phyloP scores from a whole-genome alignment of 2,329 filamentous ascomycete species.

The Thelonectria olida region DNA sequence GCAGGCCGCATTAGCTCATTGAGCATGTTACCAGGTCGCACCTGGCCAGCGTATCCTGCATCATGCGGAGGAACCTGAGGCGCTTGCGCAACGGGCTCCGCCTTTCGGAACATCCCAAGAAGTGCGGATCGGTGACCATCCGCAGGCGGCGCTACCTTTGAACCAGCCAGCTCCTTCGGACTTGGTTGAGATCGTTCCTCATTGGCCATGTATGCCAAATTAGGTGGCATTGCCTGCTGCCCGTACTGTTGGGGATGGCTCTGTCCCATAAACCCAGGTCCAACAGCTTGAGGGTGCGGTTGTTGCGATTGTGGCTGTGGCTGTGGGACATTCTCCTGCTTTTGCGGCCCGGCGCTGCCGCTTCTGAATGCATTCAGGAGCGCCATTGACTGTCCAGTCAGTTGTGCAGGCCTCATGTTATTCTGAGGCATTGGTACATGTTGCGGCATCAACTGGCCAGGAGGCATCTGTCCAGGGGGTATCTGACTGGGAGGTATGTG shows the following conservation, averaged over 20 bases:
- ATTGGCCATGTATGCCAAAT: slow-evolving; percentile 16
- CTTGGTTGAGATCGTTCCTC: slow-evolving; percentile 33
- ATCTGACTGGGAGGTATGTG: no score
- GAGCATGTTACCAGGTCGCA: slow-evolving; percentile 29
- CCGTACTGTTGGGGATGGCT: slow-evolving; percentile 24
- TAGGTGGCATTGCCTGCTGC: slow-evolving; percentile 20
- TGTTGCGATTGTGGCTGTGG: neutral
- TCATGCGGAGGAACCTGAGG: slow-evolving; percentile 17
- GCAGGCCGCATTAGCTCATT: slow-evolving; percentile 32
- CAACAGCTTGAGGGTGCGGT: slow-evolving; percentile 13
- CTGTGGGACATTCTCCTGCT: slow-evolving; percentile 32
- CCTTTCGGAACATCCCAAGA: slow-evolving; percentile 64
- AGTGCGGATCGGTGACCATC: slow-evolving; percentile 57
- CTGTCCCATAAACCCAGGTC: slow-evolving; percentile 17
- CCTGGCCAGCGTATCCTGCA: slow-evolving; percentile 11
- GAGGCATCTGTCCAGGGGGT: no score
- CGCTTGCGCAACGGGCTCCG: slow-evolving; percentile 21
- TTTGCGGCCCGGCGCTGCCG: slow-evolving; percentile 31
- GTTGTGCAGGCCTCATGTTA: slow-evolving; percentile 36
- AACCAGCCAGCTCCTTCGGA: slow-evolving; percentile 41
- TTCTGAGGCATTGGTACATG: slow-evolving; percentile 11
- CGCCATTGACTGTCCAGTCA: slow-evolving; percentile 54
- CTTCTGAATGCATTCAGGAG: slow-evolving; percentile 57
- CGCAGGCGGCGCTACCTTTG: slow-evolving; percentile 32
- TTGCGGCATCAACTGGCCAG: slow-evolving; percentile 2